Evolutionary conservation across 2,329 filamentous ascomycete genomes (phyloP), one percentile per base, ranked within the genome.

Genomic region (Raffaelea arxii): DNA sequence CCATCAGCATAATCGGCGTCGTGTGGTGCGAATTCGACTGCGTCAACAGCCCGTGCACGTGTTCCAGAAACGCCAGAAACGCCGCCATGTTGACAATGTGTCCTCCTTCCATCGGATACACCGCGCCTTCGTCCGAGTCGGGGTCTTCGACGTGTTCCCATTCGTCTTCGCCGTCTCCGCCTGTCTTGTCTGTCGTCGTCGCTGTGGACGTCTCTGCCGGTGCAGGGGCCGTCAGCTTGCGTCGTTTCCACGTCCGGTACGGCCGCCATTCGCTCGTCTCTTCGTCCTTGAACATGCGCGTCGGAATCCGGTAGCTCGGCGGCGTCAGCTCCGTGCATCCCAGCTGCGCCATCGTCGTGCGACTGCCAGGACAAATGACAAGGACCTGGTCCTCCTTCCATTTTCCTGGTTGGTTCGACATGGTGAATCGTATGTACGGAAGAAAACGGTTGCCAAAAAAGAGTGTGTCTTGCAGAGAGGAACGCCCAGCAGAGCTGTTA

Each of bases 1-100:
- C 78, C 65, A 97, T 84, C 52, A 98, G 78, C 62, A 97, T 75
- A 53, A 98, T 87, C 2, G 92, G 90, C 0, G 91, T 96, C 67
- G 96, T 96, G 68, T 97, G 92, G 62, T 95, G 92, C 3, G 87
- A 88, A 62, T 95, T 92, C 3, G 87, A 88, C 23, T 88, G 89
- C 50, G 88, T 92, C 49, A 98, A 77, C 41, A 86, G 78, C 64
- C 86, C 83, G 72, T 96, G 87, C 54, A 97, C 84, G 62, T 98
- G 87, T 47, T 90, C 86, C 59, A 98, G 78, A 58, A 97, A 83
- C 25, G 92, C 91, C 53, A 95, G 85, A 69, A 98, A 94, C 54
- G 88, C 91, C 1, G 82, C 76, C 88, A 94, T 95, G 62, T 97
- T 80, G 38, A 84, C 80, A 51, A 98, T 92, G 58, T 79, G 80